Evolutionary conservation across 176 grass and related monocot genomes (phyloP).

Genomic region (Carex kokanica): DNA sequence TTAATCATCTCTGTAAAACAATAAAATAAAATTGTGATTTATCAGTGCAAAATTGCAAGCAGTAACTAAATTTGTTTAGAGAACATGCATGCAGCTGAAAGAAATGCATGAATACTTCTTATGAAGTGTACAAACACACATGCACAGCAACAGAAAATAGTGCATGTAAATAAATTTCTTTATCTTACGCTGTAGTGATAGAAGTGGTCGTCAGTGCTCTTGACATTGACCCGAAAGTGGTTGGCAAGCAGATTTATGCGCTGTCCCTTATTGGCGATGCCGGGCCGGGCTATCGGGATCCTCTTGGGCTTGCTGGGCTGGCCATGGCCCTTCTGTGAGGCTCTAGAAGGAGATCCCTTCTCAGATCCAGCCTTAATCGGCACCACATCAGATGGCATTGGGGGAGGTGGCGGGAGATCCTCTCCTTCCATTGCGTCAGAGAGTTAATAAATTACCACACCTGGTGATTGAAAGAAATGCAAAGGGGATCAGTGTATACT

Average conservation of each 20-base stretch:
- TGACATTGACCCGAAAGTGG: slow-evolving; percentile 64
- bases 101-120: too few species aligned
- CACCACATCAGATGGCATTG: slow-evolving; percentile 12
- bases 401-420: slow-evolving; percentile 40
- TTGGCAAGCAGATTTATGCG: slow-evolving; percentile 43
- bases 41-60: too few species aligned
- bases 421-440: slow-evolving; percentile 22
- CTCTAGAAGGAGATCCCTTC: not conserved
- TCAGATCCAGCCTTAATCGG: slow-evolving; percentile 35
- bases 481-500: not conserved
- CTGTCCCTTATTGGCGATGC: slow-evolving; percentile 44
- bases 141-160: too few species aligned
- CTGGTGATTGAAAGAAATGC: not conserved
- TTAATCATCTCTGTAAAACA: too few species aligned
- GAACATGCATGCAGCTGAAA: too few species aligned
- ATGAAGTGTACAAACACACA: too few species aligned
- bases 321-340: not conserved
- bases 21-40: too few species aligned
- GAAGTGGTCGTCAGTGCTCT: slow-evolving; percentile 42
- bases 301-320: slow-evolving; percentile 44
- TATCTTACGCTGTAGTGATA: slow-evolving; percentile 59
- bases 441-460: slow-evolving; percentile 40
- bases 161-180: too few species aligned
- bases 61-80: too few species aligned
- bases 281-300: slow-evolving; percentile 39